Evolutionary conservation across 1,284 basidiomycete genomes (phyloP), one percentile per base, ranked within the genome.

Genomic region (Malassezia vespertilionis): DNA sequence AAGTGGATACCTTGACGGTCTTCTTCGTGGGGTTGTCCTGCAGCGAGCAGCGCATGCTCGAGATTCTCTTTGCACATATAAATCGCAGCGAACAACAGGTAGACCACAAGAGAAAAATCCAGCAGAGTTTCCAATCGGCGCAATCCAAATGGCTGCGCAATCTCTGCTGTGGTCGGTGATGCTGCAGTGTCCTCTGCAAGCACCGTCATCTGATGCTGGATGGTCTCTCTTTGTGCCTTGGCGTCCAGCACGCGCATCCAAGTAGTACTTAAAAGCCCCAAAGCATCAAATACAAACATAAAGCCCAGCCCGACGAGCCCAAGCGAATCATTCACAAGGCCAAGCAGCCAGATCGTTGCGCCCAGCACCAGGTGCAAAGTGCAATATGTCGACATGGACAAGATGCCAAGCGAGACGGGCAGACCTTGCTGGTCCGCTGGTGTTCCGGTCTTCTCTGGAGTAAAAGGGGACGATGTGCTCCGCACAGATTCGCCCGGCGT

Each of bases 51-150:
- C 4, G 64, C 67, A 53, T 70, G 67, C 36, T 70, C 67, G 23
- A 93, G 75, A 0, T 85, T 83, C 74, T 95, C 89, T 65, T 93
- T 95, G 64, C 84, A 87, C 20, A 91, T 83, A 71, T 93, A 95
- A 6, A 91, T 81, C 0, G 85, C 82, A 0, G 86, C 79, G 65
- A 95, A 93, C 67, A 90, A 79, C 45, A 95, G 76, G 72, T 89
- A 93, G 17, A 91, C 81, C 12, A 81, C 79, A 67, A 93, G 87
- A 0, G 84, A 80, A 63, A 95, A 95, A 59, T 86, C 79, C 5
- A 84, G 71, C 1, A 90, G 78, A 0, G 86, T 83, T 54, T 82
- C 80, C 36, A 84, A 67, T 2, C 88, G 79, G 5, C 79, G 78
- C 41, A 79, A 28, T 32, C 88, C 88, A 26, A 54, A 62, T 0